Conservation (phyloP, 73 alveolate genomes). For the Blepharisma japonicum region DNA sequence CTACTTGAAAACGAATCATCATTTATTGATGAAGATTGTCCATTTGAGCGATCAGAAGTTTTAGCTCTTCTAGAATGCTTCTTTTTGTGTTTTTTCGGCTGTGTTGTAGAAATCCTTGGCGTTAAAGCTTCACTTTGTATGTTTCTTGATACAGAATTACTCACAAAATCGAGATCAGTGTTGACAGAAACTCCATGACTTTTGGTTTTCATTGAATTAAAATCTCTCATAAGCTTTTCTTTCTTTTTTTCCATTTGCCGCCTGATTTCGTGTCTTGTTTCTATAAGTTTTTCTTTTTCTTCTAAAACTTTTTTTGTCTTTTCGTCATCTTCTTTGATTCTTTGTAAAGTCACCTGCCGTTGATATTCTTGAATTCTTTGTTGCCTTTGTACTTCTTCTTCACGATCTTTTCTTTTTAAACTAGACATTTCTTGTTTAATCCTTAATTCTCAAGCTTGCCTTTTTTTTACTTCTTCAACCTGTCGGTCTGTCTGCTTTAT, state of each 20-base stretch:
- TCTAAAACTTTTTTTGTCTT: not conserved
- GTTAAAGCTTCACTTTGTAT: too few relatives aligned
- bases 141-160: too few relatives aligned
- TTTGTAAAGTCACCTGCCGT: not conserved
- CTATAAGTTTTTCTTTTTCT: not conserved
- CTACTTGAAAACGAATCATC: too few relatives aligned
- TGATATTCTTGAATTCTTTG: not conserved
- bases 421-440: not conserved
- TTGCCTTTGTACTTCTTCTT: not conserved
- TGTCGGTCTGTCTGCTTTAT: not conserved
- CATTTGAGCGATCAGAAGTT: too few relatives aligned
- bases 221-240: not conserved
- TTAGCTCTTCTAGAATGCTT: too few relatives aligned
- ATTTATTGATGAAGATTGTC: too few relatives aligned
- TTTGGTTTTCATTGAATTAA: too few relatives aligned
- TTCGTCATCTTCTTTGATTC: not conserved
- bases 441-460: not conserved
- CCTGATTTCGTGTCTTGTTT: not conserved
- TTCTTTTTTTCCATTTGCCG: not conserved
- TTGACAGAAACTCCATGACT: too few relatives aligned
- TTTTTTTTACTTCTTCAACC: not conserved
- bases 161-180: too few relatives aligned
- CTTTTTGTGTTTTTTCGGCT: not conserved
- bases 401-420: not conserved
- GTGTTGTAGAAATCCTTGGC: not conserved